Percentiles rank a stretch among this genome's conserved stretches.
phyloP scores from a whole-genome alignment of 1,139 yeast species.

The Taiozyma sp. region DNA sequence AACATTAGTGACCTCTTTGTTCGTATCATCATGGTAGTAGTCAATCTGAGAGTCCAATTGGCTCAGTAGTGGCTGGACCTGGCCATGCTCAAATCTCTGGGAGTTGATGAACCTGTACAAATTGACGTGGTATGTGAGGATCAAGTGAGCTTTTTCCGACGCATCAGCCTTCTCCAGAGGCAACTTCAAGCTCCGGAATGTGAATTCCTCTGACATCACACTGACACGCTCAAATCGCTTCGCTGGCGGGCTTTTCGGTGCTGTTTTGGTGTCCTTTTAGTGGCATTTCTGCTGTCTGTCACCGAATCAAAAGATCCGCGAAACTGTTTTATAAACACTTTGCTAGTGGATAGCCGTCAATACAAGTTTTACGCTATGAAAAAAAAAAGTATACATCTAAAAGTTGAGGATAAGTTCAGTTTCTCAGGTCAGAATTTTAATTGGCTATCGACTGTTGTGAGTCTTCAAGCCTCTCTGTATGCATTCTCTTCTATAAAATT shows the following conservation, averaged over 20 bases:
- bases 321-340: neutral
- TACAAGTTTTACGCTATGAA: no score
- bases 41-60: conserved; percentile 16
- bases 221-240: neutral
- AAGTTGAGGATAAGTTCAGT: no score
- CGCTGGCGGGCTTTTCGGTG: neutral
- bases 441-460: no score
- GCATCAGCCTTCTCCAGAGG: neutral
- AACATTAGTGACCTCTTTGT: conserved; percentile 8
- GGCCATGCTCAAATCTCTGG: neutral
- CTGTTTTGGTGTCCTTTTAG: neutral
- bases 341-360: neutral
- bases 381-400: no score
- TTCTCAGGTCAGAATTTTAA: no score
- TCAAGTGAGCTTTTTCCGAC: neutral
- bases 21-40: conserved; percentile 18
- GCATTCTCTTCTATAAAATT: no score
- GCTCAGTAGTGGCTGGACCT: conserved; percentile 4
- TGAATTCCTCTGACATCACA: neutral
- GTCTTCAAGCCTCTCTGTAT: no score
- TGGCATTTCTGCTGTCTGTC: neutral
- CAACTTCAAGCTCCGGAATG: neutral
- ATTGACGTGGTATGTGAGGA: conserved; percentile 7
- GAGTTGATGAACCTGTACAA: conserved; percentile 8
- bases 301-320: neutral